Evolutionary conservation across 805 yeast species (phyloP).

Genomic region (Ogataea populi-albae): DNA sequence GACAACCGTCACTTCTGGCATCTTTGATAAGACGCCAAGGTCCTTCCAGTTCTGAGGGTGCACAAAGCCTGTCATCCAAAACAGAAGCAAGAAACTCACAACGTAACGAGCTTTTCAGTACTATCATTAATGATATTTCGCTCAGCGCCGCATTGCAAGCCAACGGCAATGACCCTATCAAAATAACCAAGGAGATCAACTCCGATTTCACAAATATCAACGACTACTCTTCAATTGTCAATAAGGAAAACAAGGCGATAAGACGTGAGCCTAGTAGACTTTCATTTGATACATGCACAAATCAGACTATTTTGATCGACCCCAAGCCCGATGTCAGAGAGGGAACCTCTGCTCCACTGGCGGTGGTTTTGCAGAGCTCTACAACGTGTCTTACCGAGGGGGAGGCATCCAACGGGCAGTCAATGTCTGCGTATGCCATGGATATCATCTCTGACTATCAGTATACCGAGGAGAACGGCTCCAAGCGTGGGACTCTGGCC

Average conservation of each 20-base stretch:
- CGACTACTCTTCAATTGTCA: constrained; percentile 15
- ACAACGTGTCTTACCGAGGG: constrained; percentile 1
- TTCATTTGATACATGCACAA: constrained; percentile 13
- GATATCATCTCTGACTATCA: constrained; percentile 20
- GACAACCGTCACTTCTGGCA: constrained; percentile 8
- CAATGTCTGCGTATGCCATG: constrained; percentile 18
- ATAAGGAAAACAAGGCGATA: constrained; percentile 17
- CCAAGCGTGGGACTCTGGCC: constrained; percentile 4
- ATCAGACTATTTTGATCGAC: constrained; percentile 19
- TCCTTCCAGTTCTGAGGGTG: neutral
- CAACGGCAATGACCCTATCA: constrained; percentile 25
- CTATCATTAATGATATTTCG: constrained; percentile 36
- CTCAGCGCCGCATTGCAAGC: constrained; percentile 39
- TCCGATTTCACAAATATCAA: constrained; percentile 14
- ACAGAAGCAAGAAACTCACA: neutral
- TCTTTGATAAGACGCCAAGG: constrained; percentile 6
- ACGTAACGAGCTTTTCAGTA: constrained; percentile 25
- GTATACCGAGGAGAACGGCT: constrained; percentile 11
- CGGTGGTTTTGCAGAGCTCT: constrained; percentile 19
- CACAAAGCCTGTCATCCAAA: neutral
- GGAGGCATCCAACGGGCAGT: constrained; percentile 5
- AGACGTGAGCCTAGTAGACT: constrained; percentile 7
- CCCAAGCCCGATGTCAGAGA: constrained; percentile 14
- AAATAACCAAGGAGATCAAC: constrained; percentile 10
- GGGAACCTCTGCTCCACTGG: constrained; percentile 13